These are phyloP conservation scores for Keqinozyma sinolaborantium DNA, from an alignment of 1,139 yeast genomes.

Conservation along the genomic window DNA sequence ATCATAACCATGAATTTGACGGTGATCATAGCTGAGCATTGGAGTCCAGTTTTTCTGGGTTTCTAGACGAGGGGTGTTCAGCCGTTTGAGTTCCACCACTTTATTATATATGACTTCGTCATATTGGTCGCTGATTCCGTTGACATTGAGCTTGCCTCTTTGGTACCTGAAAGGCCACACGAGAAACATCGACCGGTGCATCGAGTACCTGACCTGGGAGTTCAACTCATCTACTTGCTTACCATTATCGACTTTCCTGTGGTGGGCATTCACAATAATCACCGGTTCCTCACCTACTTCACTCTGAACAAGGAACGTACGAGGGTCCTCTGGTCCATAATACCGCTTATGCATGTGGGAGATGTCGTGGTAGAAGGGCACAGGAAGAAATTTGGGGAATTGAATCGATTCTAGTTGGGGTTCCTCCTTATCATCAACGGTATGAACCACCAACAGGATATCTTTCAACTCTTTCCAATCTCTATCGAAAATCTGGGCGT, in stretches of 20 bases:
- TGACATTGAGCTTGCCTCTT: constrained; percentile 29
- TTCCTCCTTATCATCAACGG: constrained; percentile 13
- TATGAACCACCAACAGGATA: constrained; percentile 20
- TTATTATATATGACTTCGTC: constrained; percentile 18
- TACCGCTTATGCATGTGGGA: constrained; percentile 15
- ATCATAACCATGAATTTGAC: constrained; percentile 15
- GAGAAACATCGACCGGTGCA: constrained; percentile 21
- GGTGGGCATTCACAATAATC: constrained; percentile 29
- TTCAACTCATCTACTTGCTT: constrained; percentile 7
- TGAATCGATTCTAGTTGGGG: constrained; percentile 9
- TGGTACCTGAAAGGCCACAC: constrained; percentile 30
- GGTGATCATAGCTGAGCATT: constrained; percentile 16
- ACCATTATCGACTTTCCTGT: constrained; percentile 11
- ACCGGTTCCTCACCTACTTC: constrained; percentile 30
- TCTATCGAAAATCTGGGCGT: constrained; percentile 27
- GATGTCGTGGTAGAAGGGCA: constrained; percentile 20
- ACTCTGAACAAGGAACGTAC: constrained; percentile 31
- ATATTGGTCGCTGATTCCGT: constrained; percentile 16
- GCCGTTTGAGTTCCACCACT: constrained; percentile 25
- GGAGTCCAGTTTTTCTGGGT: constrained; percentile 35
- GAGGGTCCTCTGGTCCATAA: constrained; percentile 50
- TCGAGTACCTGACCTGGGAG: constrained; percentile 10
- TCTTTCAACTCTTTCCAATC: constrained; percentile 27
- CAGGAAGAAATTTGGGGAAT: constrained; percentile 25
- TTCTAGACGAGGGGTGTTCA: constrained; percentile 10